Percentiles rank a stretch among this genome's conserved stretches.
These are phyloP conservation scores for Beauveria caledonica DNA, from an alignment of 2,329 filamentous ascomycete species.

Conservation along the genomic window DNA sequence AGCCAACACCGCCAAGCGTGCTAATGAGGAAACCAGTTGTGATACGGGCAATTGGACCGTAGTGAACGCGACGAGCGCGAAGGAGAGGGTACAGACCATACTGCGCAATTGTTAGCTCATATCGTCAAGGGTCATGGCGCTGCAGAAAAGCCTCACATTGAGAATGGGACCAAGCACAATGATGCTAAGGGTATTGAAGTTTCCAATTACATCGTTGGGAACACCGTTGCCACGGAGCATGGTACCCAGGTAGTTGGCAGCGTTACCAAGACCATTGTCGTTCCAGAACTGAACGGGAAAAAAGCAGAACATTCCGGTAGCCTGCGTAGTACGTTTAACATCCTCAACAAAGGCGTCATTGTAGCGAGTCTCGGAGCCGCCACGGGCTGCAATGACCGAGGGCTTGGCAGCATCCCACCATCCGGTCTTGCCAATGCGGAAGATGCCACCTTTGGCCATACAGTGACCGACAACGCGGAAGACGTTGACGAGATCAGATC, in stretches of 20 bases:
- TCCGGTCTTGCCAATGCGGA: conserved; percentile 43
- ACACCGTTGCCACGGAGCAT: conserved; percentile 39
- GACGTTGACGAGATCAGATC: conserved; percentile 56
- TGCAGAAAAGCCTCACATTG: conserved; percentile 13
- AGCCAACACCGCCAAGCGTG: conserved; percentile 44
- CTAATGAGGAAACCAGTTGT: conserved; percentile 46
- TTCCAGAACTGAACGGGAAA: conserved; percentile 33
- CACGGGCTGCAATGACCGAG: conserved; percentile 34
- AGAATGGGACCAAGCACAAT: conserved; percentile 35
- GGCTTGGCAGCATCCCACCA: conserved; percentile 56
- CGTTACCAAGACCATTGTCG: conserved; percentile 31
- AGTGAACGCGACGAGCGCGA: conserved; percentile 40
- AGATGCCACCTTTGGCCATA: conserved; percentile 40
- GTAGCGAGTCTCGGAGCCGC: conserved; percentile 44
- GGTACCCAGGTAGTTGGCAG: conserved; percentile 29
- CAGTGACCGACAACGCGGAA: conserved; percentile 46
- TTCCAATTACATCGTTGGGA: conserved; percentile 53
- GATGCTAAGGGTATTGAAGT: conserved; percentile 52
- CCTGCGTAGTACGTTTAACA: conserved; percentile 42
- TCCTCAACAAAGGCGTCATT: conserved; percentile 61
- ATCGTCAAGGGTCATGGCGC: background rate
- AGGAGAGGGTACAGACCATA: conserved; percentile 47
- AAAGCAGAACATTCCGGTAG: conserved; percentile 34
- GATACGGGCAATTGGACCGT: conserved; percentile 51
- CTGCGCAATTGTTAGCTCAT: background rate